Base-by-base conservation (phyloP, 768 basidiomycete species). In the Tephrocybe sp. region DNA sequence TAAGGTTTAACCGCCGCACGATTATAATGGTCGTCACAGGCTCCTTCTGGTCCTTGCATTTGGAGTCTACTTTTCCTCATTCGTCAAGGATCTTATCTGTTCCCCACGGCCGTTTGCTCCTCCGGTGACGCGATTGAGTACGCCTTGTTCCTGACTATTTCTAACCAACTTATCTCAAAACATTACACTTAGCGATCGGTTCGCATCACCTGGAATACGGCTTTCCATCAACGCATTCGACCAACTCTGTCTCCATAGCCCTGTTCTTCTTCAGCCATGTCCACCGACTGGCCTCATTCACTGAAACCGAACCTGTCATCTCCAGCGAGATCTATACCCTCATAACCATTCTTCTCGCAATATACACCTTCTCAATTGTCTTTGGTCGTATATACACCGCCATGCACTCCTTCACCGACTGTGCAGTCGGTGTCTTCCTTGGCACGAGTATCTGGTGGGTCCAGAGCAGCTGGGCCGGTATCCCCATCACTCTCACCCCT, bases 151-250 rank as follows among this genome's bases (percentile, higher is more conserved):
- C 21, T 9, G 4, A n/a, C n/a, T 37, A 27, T 47, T 29, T 29
- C 27, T 29, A 11, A n/a, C n/a, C 12, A 18, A 46, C 16, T 37
- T 33, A 22, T 18, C 24, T 4, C 21, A 55, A 42, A 16, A 44
- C 18, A 38, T 45, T 23, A 31, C 7, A 11, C 27, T 30, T 56
- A 91, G 88, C 84, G 4, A 84, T 91, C 44, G 86, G 88, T 12
- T 78, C 72, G 1, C 88, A 91, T 60, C 89, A 92, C 57, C 76
- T 91, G 2, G 93, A 95, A 69, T 95, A 95, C 57, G 95, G 95
- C 19, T 95, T 97, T 61, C 94, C 94, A 0, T 95, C 93, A 0
- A 97, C 94, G 0, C 95, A 99, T 60, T 89, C 91, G 1, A 91
- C 94, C 7, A 95, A 97, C 65, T 81, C 84, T 46, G 78, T 93